Conservation (phyloP, 2,329 filamentous ascomycete genomes). For the Penicillium expansum region DNA sequence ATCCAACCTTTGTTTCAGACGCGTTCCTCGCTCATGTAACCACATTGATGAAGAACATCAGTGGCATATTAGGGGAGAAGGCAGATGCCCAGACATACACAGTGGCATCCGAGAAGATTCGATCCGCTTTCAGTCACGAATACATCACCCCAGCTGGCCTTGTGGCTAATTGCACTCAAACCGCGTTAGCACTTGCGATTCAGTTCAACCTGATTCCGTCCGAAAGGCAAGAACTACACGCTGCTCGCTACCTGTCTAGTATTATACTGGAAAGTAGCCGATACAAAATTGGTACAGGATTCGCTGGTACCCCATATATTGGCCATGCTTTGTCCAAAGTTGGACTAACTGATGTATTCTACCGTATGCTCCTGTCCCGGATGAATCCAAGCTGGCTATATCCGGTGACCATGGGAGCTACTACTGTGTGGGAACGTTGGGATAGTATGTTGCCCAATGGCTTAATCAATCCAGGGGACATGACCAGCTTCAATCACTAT, state of each 20-base stretch:
- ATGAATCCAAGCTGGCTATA: slow-evolving; percentile 41
- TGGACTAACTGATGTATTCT: slow-evolving; percentile 28
- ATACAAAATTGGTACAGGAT: slow-evolving; percentile 38
- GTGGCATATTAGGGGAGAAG: not conserved
- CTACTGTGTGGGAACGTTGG: slow-evolving; percentile 48
- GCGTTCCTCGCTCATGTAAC: slow-evolving; percentile 41
- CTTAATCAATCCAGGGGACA: slow-evolving; percentile 40
- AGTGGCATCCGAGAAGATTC: not conserved
- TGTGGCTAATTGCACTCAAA: slow-evolving; percentile 34
- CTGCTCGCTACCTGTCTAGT: not conserved
- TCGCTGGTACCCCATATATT: slow-evolving; percentile 36
- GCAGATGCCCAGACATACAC: not conserved
- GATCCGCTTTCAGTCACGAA: slow-evolving; percentile 29
- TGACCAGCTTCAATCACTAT: slow-evolving; percentile 48
- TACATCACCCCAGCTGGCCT: slow-evolving; percentile 31
- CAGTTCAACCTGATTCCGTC: slow-evolving; percentile 25
- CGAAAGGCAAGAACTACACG: slow-evolving; percentile 15
- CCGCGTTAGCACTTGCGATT: slow-evolving; percentile 26
- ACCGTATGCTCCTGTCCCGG: slow-evolving; percentile 43
- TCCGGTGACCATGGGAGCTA: slow-evolving; percentile 42
- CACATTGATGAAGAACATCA: not conserved
- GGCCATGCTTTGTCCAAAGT: slow-evolving; percentile 25
- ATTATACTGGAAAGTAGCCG: not conserved
- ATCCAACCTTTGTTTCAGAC: slow-evolving; percentile 39
- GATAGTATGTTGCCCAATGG: slow-evolving; percentile 41